Conservation (phyloP, 805 yeast genomes). For the Wickerhamomyces alni region DNA sequence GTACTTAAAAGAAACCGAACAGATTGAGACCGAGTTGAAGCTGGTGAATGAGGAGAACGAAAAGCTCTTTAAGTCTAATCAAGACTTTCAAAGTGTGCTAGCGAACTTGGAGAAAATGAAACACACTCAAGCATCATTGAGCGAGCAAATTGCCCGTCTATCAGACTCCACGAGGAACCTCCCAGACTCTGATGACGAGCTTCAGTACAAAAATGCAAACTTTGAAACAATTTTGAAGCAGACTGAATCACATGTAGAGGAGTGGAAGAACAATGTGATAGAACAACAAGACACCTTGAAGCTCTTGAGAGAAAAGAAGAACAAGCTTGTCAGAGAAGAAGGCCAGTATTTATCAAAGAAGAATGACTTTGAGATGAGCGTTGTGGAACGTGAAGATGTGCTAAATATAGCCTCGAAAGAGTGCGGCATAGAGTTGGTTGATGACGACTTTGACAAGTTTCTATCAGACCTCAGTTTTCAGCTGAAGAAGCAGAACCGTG, state of each 20-base stretch:
- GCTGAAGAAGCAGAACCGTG: conserved; percentile 2
- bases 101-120: conserved; percentile 55
- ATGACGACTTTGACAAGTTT: conserved; percentile 1
- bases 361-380: conserved; percentile 24
- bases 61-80: conserved; percentile 64
- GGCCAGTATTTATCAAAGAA: conserved; percentile 51
- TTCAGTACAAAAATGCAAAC: conserved; percentile 34
- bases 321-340: conserved; percentile 37
- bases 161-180: conserved; percentile 39
- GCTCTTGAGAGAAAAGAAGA: conserved; percentile 27
- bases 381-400: conserved; percentile 16
- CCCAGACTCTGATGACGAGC: conserved; percentile 35
- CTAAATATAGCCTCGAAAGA: conserved; percentile 1
- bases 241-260: conserved; percentile 24
- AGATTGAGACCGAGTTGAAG: conserved; percentile 44
- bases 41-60: conserved; percentile 54
- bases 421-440: not conserved
- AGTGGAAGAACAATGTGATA: conserved; percentile 19
- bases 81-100: conserved; percentile 69
- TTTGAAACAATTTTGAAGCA: conserved; percentile 30
- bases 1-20: conserved; percentile 42
- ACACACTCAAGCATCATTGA: conserved; percentile 38
- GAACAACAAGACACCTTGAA: conserved; percentile 21
- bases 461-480: conserved; percentile 1
- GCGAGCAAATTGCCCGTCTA: conserved; percentile 48